A percentile compares a stretch with the other conserved stretches of the same genome.
Conservation (phyloP, 2,329 filamentous ascomycete genomes). For the Orbilia oligospora region DNA sequence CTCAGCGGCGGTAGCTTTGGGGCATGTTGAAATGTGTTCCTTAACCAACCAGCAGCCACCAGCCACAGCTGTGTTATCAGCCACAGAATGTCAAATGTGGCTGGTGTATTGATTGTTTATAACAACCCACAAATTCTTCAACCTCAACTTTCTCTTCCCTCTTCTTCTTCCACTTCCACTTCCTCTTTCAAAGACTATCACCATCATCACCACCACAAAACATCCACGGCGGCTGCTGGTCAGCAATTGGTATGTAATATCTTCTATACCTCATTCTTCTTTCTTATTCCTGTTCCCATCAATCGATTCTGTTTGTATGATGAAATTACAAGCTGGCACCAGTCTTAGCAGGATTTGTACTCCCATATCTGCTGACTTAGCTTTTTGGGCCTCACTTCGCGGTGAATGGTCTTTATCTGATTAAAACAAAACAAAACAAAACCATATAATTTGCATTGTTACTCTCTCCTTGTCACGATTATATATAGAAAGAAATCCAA, state of each 20-base stretch:
- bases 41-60: slow-evolving; percentile 31
- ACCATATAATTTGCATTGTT: slow-evolving; percentile 12
- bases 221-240: slow-evolving; percentile 45
- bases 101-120: slow-evolving; percentile 16
- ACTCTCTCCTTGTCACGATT: slow-evolving; percentile 20
- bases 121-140: slow-evolving; percentile 45
- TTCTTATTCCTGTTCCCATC: not conserved
- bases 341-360: slow-evolving; percentile 61
- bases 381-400: slow-evolving; percentile 60
- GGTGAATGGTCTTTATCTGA: slow-evolving; percentile 59
- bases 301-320: slow-evolving; percentile 22
- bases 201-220: slow-evolving; percentile 9
- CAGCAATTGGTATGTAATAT: slow-evolving; percentile 44
- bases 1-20: slow-evolving; percentile 37
- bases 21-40: slow-evolving; percentile 61
- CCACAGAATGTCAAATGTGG: slow-evolving; percentile 11
- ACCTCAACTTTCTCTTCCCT: slow-evolving; percentile 35
- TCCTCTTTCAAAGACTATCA: slow-evolving; percentile 57
- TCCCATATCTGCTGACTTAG: slow-evolving; percentile 60
- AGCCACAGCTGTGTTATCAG: slow-evolving; percentile 15
- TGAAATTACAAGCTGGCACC: slow-evolving; percentile 61
- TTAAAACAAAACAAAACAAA: no score
- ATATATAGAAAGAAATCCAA: not conserved
- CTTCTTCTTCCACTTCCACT: slow-evolving; percentile 55
- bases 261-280: slow-evolving; percentile 16